Conservation (phyloP, 176 grass and related monocot species). For the Musa schizocarpa region DNA sequence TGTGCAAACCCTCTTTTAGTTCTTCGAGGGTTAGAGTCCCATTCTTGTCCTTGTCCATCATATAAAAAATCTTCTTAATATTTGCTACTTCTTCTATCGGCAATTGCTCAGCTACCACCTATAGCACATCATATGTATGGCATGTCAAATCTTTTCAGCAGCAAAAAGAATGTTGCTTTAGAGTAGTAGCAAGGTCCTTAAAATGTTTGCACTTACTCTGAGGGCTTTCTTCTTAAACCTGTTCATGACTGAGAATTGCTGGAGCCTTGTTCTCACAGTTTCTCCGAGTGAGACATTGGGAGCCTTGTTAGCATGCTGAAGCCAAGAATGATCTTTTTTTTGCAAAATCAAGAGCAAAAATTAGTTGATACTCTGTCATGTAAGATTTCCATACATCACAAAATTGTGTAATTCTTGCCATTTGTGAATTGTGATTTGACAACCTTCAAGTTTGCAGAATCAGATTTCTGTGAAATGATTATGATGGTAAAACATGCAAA, state of each 20-base stretch:
- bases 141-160: neutral
- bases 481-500: too few species aligned
- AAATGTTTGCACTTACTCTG: neutral
- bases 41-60: slow-evolving; percentile 22
- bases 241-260: slow-evolving; percentile 20
- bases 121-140: neutral
- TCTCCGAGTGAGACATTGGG: slow-evolving; percentile 10
- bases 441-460: too few species aligned
- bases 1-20: slow-evolving; percentile 5
- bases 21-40: slow-evolving; percentile 12
- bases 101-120: slow-evolving; percentile 13
- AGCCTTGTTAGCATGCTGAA: slow-evolving; percentile 15
- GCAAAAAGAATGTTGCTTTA: neutral
- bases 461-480: too few species aligned
- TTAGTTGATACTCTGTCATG: neutral
- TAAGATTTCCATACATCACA: too few species aligned
- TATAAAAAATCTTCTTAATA: slow-evolving; percentile 14
- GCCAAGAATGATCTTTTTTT: slow-evolving; percentile 12
- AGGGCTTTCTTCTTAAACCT: slow-evolving; percentile 20
- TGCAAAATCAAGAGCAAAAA: neutral
- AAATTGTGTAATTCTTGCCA: too few species aligned
- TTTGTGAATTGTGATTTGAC: too few species aligned
- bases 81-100: slow-evolving; percentile 10
- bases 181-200: neutral
- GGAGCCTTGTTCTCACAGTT: slow-evolving; percentile 10